A percentile compares a stretch with the other conserved stretches of the same genome.
These are phyloP conservation scores for Diaporthe aspalathi DNA, from an alignment of 2,329 filamentous ascomycete species.

Conservation along the genomic window DNA sequence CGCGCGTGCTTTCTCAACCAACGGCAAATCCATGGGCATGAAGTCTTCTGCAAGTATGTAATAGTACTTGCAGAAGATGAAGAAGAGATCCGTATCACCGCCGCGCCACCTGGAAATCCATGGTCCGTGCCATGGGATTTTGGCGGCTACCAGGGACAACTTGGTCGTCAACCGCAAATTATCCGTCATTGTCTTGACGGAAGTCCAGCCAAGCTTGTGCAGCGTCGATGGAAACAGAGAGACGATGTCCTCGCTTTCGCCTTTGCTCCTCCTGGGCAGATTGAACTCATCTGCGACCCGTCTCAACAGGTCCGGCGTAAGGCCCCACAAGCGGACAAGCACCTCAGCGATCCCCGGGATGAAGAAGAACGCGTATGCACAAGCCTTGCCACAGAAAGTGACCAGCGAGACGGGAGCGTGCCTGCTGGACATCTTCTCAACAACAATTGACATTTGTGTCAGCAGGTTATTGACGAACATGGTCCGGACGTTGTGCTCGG, in stretches of 20 bases:
- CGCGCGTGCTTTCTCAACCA: conserved; percentile 69
- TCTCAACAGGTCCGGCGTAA: conserved; percentile 75
- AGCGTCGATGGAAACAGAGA: conserved; percentile 77
- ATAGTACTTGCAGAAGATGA: conserved; percentile 90
- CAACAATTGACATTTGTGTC: conserved; percentile 86
- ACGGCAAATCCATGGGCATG: conserved; percentile 65
- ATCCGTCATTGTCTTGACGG: conserved; percentile 60
- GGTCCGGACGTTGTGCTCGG: conserved; percentile 88
- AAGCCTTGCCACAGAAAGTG: conserved; percentile 89
- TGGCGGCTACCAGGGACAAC: conserved; percentile 74
- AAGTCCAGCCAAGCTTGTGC: conserved; percentile 67
- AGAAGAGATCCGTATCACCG: conserved; percentile 88
- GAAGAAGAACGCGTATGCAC: conserved; percentile 94
- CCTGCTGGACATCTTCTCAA: conserved; percentile 87
- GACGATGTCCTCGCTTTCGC: conserved; percentile 73
- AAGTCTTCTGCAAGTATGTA: conserved; percentile 83
- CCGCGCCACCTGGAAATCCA: conserved; percentile 91
- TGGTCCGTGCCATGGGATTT: conserved; percentile 85
- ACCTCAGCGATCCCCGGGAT: conserved; percentile 88
- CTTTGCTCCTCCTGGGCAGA: conserved; percentile 65
- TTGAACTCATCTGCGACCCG: conserved; percentile 78
- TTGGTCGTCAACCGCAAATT: conserved; percentile 73
- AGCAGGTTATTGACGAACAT: conserved; percentile 87
- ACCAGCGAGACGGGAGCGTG: conserved; percentile 75
- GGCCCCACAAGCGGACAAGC: conserved; percentile 82